Conservation (phyloP, 2,329 filamentous ascomycete species). For the Trichoderma koningiopsis region DNA sequence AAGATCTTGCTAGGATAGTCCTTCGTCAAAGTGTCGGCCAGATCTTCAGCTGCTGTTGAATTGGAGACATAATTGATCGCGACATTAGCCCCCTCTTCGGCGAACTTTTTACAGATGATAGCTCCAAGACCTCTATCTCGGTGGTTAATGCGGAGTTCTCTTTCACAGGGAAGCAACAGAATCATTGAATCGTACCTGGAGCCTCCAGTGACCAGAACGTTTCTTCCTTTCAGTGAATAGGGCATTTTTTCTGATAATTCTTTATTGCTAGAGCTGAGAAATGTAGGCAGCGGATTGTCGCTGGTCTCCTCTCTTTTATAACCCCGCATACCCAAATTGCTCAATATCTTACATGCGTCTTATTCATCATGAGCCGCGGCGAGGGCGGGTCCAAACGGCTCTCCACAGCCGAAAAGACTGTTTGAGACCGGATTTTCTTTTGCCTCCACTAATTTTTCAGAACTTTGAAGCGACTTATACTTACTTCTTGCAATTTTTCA, state of each 20-base stretch:
- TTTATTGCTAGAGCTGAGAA: not conserved
- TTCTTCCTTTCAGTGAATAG: conserved; percentile 19
- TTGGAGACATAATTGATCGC: conserved; percentile 20
- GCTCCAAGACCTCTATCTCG: conserved; percentile 15
- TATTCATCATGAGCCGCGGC: not conserved
- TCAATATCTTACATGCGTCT: not conserved
- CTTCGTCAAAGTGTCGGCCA: conserved; percentile 1
- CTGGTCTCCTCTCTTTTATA: not conserved
- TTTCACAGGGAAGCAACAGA: not conserved
- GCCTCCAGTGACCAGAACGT: conserved; percentile 18
- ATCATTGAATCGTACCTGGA: not conserved
- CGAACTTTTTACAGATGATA: conserved; percentile 17
- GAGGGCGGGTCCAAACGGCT: not conserved
- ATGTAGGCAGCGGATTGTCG: not conserved
- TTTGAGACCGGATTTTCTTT: not conserved
- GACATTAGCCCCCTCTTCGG: conserved; percentile 18
- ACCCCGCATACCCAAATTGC: conserved; percentile 2
- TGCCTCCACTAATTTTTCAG: fast-evolving
- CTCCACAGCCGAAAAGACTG: not conserved
- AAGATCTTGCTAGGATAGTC: conserved; percentile 5
- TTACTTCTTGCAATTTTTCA: not conserved
- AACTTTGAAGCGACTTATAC: not conserved
- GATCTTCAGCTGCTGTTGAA: not conserved
- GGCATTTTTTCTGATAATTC: conserved; percentile 3
- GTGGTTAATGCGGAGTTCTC: not conserved